Evolutionary conservation across 2,329 filamentous ascomycete genomes (phyloP), one percentile per base, ranked within the genome.

Genomic region (Claviceps paspali): DNA sequence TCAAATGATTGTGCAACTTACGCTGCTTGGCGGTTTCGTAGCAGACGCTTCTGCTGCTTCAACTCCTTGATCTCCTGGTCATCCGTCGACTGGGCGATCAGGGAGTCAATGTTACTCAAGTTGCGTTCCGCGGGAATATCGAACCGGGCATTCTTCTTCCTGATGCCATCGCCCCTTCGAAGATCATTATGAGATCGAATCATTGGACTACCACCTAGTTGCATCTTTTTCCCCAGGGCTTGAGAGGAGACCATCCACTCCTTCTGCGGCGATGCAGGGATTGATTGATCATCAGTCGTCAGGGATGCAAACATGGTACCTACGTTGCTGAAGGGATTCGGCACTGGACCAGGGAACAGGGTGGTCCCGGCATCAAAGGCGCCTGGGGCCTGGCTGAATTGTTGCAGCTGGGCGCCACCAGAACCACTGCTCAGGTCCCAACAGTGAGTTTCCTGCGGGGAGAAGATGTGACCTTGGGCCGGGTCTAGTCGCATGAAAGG

Each of bases 91-190:
- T 84, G 78, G 37, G 79, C 71, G 59, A 98, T 96, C 53, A 96
- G 70, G 43, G 84, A 73, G 59, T 98, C 91, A 61, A 98, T 96
- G 63, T 92, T 96, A 67, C 74, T 79, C 49, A 98, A 73, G 52
- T 87, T 96, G 44, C 87, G 76, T 63, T 95, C 91, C 31, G 83
- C 78, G 8, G 91, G 91, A 48, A 98, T 98, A 53, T 96, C 88
- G 60, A 96, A 95, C 48, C 88, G 82, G 46, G 87, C 86, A 54
- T 96, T 98, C 80, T 96, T 96, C 77, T 98, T 98, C 52, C 91
- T 76, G 59, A 96, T 92, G 43, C 91, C 85, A 49, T 92, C 86
- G 39, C 84, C 77, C 48, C 83, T 73, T 43, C 76, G 70, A 57
- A 83, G 66, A 39, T 87, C 79, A 43, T 86, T 85, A 63, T 82